Percentiles rank a stretch among this genome's conserved stretches.
Conservation (phyloP, 495 filamentous ascomycete genomes). For the Penicillium ochrochloron region DNA sequence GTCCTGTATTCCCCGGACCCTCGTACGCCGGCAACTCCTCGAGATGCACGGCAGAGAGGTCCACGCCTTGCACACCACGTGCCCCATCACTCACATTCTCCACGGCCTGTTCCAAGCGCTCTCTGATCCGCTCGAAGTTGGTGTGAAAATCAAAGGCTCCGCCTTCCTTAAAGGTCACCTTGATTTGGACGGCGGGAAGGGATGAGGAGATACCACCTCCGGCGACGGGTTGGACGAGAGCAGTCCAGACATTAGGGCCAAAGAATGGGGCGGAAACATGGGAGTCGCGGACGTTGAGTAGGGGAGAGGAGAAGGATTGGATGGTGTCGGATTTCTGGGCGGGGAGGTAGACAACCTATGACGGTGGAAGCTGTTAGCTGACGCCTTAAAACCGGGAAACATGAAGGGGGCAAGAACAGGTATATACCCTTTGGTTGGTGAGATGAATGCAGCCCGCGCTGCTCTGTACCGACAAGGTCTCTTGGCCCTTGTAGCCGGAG, state of each 20-base stretch:
- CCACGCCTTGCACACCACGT: slow-evolving; percentile 53
- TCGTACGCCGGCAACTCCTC: slow-evolving; percentile 87
- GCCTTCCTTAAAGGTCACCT: slow-evolving; percentile 90
- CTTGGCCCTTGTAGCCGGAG: slow-evolving; percentile 58
- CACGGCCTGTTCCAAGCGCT: slow-evolving; percentile 76
- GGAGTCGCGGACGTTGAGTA: slow-evolving; percentile 84
- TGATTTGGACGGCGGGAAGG: slow-evolving; percentile 72
- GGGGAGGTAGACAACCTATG: slow-evolving; percentile 87
- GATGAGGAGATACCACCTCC: slow-evolving; percentile 85
- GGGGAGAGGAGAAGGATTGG: slow-evolving; percentile 86
- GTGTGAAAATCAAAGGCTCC: slow-evolving; percentile 91
- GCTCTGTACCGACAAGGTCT: slow-evolving; percentile 61
- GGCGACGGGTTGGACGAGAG: slow-evolving; percentile 74
- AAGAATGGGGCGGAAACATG: slow-evolving; percentile 92
- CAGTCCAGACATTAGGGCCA: slow-evolving; percentile 92
- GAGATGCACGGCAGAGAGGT: slow-evolving; percentile 65
- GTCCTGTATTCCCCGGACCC: slow-evolving; percentile 31
- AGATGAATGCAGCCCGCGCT: slow-evolving; percentile 71
- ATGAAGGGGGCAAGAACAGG: not conserved
- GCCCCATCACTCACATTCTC: slow-evolving; percentile 64
- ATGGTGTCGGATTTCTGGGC: slow-evolving; percentile 66
- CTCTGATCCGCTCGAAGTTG: slow-evolving; percentile 83
- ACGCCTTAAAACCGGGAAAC: not conserved
- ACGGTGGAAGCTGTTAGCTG: not conserved
- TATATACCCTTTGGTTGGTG: slow-evolving; percentile 84